These are phyloP conservation scores for Helicostylum pulchrum DNA, from an alignment of 192 early-diverging fungal genomes.

Conservation along the genomic window DNA sequence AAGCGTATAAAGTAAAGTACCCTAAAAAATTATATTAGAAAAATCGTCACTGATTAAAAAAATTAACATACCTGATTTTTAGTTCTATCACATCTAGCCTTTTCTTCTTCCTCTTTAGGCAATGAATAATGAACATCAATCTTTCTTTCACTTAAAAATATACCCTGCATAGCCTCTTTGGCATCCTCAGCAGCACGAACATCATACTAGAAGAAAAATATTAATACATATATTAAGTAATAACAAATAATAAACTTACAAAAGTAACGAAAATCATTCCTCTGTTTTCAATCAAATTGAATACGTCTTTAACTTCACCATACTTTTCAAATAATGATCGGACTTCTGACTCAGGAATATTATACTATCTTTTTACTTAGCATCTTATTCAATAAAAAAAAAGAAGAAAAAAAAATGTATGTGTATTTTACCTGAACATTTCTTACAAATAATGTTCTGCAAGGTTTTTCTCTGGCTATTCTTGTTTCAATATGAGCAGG, in stretches of 20 bases:
- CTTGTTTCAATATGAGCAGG: slow-evolving; percentile 33
- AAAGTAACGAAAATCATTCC: slow-evolving; percentile 61
- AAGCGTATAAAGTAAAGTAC: slow-evolving; percentile 42
- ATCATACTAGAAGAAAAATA: slow-evolving; percentile 37
- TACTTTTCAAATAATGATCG: slow-evolving; percentile 41
- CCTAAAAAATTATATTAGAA: slow-evolving; percentile 31
- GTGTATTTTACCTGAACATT: slow-evolving; percentile 38
- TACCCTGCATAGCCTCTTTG: slow-evolving; percentile 39
- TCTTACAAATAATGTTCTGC: slow-evolving; percentile 42
- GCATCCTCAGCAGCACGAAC: slow-evolving; percentile 49
- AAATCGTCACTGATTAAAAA: not conserved
- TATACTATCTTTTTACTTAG: slow-evolving; percentile 30
- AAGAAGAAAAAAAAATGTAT: not conserved
- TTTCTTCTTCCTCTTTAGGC: slow-evolving; percentile 42
- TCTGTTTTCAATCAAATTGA: slow-evolving; percentile 49
- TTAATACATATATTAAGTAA: not conserved
- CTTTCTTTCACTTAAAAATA: slow-evolving; percentile 35
- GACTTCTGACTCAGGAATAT: slow-evolving; percentile 35
- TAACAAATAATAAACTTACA: slow-evolving; percentile 38
- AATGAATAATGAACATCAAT: slow-evolving; percentile 54
- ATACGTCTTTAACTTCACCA: slow-evolving; percentile 59
- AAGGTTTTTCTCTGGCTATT: slow-evolving; percentile 36
- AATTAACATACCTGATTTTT: slow-evolving; percentile 42
- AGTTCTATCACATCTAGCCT: slow-evolving; percentile 35
- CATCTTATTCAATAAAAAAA: not conserved